A percentile compares a stretch with the other conserved stretches of the same genome.
Evolutionary conservation across 2,329 filamentous ascomycete genomes (phyloP).

Genomic region (Periglandula ipomoeae): DNA sequence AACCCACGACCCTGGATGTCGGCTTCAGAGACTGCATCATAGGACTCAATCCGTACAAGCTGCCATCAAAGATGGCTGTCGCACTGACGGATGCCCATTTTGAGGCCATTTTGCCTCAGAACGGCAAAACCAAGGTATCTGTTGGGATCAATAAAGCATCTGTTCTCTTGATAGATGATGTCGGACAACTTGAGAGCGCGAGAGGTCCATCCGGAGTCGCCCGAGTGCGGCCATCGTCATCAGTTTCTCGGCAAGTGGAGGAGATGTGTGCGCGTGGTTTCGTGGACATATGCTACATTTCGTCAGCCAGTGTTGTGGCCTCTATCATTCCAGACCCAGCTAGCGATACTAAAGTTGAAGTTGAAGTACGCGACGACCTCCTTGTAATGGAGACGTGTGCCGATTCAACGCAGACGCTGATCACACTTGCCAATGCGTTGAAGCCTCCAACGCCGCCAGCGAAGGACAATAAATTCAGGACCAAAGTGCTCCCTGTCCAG

Average conservation of each 20-base stretch:
- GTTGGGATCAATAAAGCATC: conserved; percentile 72
- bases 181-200: conserved; percentile 24
- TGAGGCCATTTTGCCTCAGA: conserved; percentile 55
- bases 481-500: conserved; percentile 74
- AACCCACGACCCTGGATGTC: conserved; percentile 62
- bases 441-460: conserved; percentile 76
- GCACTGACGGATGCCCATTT: conserved; percentile 72
- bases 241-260: conserved; percentile 41
- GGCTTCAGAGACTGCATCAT: conserved; percentile 71
- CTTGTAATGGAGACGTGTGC: conserved; percentile 91
- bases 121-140: conserved; percentile 52
- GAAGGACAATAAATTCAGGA: conserved; percentile 77
- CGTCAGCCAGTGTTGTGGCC: conserved; percentile 63
- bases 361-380: conserved; percentile 78
- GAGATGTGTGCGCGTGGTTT: conserved; percentile 60
- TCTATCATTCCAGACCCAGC: conserved; percentile 45
- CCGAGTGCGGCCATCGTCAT: conserved; percentile 20
- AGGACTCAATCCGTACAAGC: conserved; percentile 71
- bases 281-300: conserved; percentile 80
- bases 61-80: conserved; percentile 67
- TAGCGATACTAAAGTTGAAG: conserved; percentile 55
- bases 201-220: conserved; percentile 10
- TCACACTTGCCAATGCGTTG: conserved; percentile 68
- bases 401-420: conserved; percentile 90
- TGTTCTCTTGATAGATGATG: conserved; percentile 73